Evolutionary conservation across 768 basidiomycete genomes (phyloP).

Genomic region (Suillus subalutaceus): DNA sequence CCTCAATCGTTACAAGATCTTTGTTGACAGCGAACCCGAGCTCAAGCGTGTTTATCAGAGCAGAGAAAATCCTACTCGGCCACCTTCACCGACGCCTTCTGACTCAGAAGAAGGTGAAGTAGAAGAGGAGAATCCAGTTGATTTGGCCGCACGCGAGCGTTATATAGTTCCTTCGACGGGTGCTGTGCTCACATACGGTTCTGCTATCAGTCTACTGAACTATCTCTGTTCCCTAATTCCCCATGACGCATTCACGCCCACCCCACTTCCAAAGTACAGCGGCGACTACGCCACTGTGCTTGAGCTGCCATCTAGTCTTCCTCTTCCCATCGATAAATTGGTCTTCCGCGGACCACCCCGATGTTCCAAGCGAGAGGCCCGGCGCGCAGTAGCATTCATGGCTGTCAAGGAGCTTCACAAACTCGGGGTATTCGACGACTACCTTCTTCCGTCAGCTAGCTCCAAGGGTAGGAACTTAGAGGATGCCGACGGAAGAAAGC

Average conservation of each 20-base stretch:
- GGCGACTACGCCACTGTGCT: slow-evolving; percentile 63
- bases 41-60: slow-evolving; percentile 65
- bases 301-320: slow-evolving; percentile 68
- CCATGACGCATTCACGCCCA: slow-evolving; percentile 66
- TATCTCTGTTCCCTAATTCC: slow-evolving; percentile 81
- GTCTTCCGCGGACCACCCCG: slow-evolving; percentile 60
- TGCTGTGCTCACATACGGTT: slow-evolving; percentile 80
- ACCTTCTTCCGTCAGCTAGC: slow-evolving; percentile 71
- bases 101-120: slow-evolving; percentile 39
- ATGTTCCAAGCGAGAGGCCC: slow-evolving; percentile 78
- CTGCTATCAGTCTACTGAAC: slow-evolving; percentile 68
- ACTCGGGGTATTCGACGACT: slow-evolving; percentile 81
- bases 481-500: slow-evolving; percentile 53
- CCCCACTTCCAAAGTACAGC: slow-evolving; percentile 59
- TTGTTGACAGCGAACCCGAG: slow-evolving; percentile 64
- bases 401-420: slow-evolving; percentile 71
- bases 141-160: slow-evolving; percentile 69
- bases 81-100: slow-evolving; percentile 25
- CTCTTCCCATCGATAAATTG: slow-evolving; percentile 57
- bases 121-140: slow-evolving; percentile 52
- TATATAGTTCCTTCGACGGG: slow-evolving; percentile 73
- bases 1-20: slow-evolving; percentile 57
- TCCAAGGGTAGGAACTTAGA: slow-evolving; percentile 50
- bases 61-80: slow-evolving; percentile 40
- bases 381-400: slow-evolving; percentile 78